Percentiles rank a stretch among this genome's conserved stretches.
phyloP scores from a whole-genome alignment of 139 green algal genomes.

The Diplosphaera chodatii region DNA sequence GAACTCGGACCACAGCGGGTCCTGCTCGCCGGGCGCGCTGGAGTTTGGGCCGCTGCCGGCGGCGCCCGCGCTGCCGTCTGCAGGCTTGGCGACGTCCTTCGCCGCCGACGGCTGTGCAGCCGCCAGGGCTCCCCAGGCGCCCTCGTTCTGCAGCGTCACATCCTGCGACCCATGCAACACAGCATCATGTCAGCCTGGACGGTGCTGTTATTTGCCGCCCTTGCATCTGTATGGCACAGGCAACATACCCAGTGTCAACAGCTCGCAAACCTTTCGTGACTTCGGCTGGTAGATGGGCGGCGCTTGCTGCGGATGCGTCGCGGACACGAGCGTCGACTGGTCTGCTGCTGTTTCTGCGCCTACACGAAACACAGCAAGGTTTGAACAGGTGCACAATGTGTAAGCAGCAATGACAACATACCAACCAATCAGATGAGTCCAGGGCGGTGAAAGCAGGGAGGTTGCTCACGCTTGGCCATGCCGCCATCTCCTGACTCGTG shows the following conservation, averaged over 20 bases:
- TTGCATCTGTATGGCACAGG: too few relatives aligned
- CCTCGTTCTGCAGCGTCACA: background rate
- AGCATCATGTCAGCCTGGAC: too few relatives aligned
- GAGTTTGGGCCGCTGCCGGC: background rate
- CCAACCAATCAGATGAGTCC: too few relatives aligned
- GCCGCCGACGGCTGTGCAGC: background rate
- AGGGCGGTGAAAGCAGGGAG: too few relatives aligned
- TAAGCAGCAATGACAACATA: too few relatives aligned
- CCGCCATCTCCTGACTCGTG: background rate
- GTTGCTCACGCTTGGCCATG: background rate
- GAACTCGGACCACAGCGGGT: constrained; percentile 1
- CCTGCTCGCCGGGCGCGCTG: background rate
- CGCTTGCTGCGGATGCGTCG: background rate
- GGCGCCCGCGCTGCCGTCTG: background rate
- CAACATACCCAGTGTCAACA: too few relatives aligned
- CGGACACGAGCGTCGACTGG: background rate
- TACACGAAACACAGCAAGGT: background rate
- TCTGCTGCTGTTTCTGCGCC: background rate
- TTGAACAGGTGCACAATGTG: too few relatives aligned
- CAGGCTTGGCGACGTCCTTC: background rate
- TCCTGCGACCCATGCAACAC: background rate
- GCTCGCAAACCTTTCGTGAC: background rate
- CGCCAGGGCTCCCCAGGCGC: background rate
- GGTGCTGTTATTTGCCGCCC: too few relatives aligned
- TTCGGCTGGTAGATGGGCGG: background rate